Base-by-base conservation (phyloP, 2,329 filamentous ascomycete genomes). In the Fusarium sp. region DNA sequence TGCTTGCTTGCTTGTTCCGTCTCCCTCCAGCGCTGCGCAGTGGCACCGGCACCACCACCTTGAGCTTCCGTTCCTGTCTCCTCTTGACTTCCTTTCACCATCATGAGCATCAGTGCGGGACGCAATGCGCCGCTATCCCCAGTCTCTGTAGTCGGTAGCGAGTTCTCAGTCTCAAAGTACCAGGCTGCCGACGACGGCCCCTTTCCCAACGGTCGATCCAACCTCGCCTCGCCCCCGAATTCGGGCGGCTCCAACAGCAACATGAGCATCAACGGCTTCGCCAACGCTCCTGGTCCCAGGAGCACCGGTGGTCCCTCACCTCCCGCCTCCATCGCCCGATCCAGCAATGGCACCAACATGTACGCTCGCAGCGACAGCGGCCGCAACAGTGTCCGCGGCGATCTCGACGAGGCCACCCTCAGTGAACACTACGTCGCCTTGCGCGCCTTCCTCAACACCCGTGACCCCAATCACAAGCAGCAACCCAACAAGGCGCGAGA, bases 401-500 rank as follows among this genome's bases (percentile, higher is more conserved):
- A 97, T 76, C 85, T 88, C 65, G 87, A 88, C 70, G 91, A 92
- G 63, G 81, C 83, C 20, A 86, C 93, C 66, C 87, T 98, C 70
- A 88, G 89, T 63, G 92, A 97, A 79, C 96, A 98, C 84, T 98
- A 98, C 82, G 82, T 91, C 58, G 90, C 95, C 10, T 88, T 98
- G 72, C 94, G 92, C 83, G 88, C 89, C 77, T 97, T 94, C 80
- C 88, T 98, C 88, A 74, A 92, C 90, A 48, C 89, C 91, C 92
- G 92, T 79, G 93, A 97, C 82, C 94, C 95, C 76, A 91, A 92
- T 80, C 89, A 90, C 56, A 92, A 92, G 72, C 89, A 91, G 59
- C 92, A 92, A 61, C 92, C 94, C 32, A 98, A 97, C 84, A 93
- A 95, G 84, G 97, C 97, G 66, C 92, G 95, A 80, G 97, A 98